Evolutionary conservation across 116 monocot species (phyloP).

Genomic region (Posidonia oceanica): DNA sequence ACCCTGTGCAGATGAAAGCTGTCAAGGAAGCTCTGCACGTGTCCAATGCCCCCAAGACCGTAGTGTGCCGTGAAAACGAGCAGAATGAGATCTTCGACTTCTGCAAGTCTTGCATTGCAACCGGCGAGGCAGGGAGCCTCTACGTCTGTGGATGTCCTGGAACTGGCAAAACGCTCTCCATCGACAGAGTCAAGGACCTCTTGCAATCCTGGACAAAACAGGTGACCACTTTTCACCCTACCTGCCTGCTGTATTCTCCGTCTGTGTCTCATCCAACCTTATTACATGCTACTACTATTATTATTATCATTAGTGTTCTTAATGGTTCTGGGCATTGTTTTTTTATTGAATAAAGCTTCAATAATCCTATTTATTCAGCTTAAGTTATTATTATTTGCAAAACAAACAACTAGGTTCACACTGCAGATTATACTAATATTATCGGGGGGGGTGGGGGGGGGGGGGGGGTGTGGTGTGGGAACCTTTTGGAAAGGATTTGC

Average conservation of each 20-base stretch:
- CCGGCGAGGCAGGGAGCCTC: constrained; percentile 56
- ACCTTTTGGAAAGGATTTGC: too few relatives aligned
- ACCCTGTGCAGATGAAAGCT: constrained; percentile 53
- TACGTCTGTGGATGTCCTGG: constrained; percentile 87
- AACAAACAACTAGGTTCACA: too few relatives aligned
- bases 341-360: too few relatives aligned
- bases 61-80: constrained; percentile 78
- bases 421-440: too few relatives aligned
- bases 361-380: too few relatives aligned
- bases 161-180: constrained; percentile 83
- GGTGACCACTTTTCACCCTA: constrained; percentile 16
- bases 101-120: constrained; percentile 51
- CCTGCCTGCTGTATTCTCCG: background rate
- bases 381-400: too few relatives aligned
- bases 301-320: too few relatives aligned
- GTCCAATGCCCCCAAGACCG: constrained; percentile 27
- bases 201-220: constrained; percentile 53
- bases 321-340: too few relatives aligned
- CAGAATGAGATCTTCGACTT: constrained; percentile 62
- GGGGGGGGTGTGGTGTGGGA: too few relatives aligned
- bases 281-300: too few relatives aligned
- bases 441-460: too few relatives aligned
- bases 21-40: constrained; percentile 77
- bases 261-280: background rate
- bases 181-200: constrained; percentile 28